These are phyloP conservation scores for Calocera cornea DNA, from an alignment of 768 basidiomycete species.

Conservation along the genomic window DNA sequence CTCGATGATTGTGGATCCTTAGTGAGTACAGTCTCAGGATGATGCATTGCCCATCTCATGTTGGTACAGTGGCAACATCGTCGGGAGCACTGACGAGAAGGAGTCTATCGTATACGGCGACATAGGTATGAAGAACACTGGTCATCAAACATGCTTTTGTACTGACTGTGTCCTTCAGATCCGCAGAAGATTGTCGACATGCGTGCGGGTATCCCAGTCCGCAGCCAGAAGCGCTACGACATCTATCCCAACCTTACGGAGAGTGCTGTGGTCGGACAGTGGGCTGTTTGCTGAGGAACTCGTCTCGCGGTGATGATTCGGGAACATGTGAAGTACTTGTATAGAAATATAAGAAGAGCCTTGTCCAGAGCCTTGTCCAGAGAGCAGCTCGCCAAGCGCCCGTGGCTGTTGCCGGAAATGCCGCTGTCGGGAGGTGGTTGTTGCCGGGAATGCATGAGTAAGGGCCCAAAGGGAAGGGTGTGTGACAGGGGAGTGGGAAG, in stretches of 20 bases:
- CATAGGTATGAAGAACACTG: conserved; percentile 47
- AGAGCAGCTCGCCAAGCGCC: too few relatives aligned
- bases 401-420: too few relatives aligned
- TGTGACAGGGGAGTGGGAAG: too few relatives aligned
- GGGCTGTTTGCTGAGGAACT: not conserved
- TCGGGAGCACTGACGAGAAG: conserved; percentile 58
- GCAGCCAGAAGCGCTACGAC: conserved; percentile 79
- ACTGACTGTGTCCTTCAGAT: conserved; percentile 32
- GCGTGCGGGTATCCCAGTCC: conserved; percentile 80
- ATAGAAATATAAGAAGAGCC: not conserved
- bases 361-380: too few relatives aligned
- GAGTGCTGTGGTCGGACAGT: not conserved
- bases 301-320: not conserved
- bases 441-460: not conserved
- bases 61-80: conserved; percentile 49
- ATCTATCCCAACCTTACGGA: conserved; percentile 64
- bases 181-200: conserved; percentile 50
- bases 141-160: not conserved
- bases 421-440: too few relatives aligned
- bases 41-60: not conserved
- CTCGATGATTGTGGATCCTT: conserved; percentile 11
- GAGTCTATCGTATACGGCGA: conserved; percentile 69
- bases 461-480: not conserved
- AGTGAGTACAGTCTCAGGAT: conserved; percentile 31
- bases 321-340: not conserved